These are phyloP conservation scores for Zymoseptoria passerinii DNA, from an alignment of 2,329 filamentous ascomycete genomes.

Conservation along the genomic window DNA sequence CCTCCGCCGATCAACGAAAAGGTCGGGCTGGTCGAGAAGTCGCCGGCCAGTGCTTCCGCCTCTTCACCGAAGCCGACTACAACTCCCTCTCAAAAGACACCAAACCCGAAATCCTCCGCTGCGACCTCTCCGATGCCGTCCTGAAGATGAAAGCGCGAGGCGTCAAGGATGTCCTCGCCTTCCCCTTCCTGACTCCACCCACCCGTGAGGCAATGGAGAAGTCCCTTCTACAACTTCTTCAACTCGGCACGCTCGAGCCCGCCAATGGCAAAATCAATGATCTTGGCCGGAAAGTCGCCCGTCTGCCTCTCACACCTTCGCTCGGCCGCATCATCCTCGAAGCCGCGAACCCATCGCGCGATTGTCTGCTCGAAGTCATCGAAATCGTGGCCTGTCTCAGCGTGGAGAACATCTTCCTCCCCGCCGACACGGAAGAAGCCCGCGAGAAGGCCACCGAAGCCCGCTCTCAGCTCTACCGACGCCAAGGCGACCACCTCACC, in stretches of 20 bases:
- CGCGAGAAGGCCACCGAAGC: slow-evolving; percentile 51
- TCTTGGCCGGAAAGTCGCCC: slow-evolving; percentile 67
- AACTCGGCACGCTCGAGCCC: slow-evolving; percentile 66
- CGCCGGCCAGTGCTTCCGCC: slow-evolving; percentile 76
- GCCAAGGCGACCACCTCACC: slow-evolving; percentile 58
- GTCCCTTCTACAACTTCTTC: slow-evolving; percentile 69
- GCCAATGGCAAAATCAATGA: slow-evolving; percentile 63
- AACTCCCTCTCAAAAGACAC: slow-evolving; percentile 62
- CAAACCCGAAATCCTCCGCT: slow-evolving; percentile 80
- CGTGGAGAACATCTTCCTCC: slow-evolving; percentile 56
- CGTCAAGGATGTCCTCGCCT: slow-evolving; percentile 69
- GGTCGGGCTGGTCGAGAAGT: slow-evolving; percentile 91
- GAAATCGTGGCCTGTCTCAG: slow-evolving; percentile 68
- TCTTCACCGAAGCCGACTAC: slow-evolving; percentile 79
- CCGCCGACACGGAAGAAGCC: slow-evolving; percentile 51
- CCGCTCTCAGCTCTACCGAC: slow-evolving; percentile 47
- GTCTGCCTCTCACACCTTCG: slow-evolving; percentile 72
- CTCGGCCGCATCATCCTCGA: slow-evolving; percentile 77
- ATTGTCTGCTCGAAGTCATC: slow-evolving; percentile 73
- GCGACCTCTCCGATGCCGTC: slow-evolving; percentile 76
- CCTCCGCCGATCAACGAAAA: slow-evolving; percentile 82
- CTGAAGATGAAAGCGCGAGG: slow-evolving; percentile 91
- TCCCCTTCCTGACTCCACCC: slow-evolving; percentile 79
- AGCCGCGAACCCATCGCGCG: slow-evolving; percentile 59
- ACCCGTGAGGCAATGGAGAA: slow-evolving; percentile 70